Percentiles rank a stretch among this genome's conserved stretches.
phyloP scores from a whole-genome alignment of 495 filamentous ascomycete genomes.

The Durotheca rogersii region DNA sequence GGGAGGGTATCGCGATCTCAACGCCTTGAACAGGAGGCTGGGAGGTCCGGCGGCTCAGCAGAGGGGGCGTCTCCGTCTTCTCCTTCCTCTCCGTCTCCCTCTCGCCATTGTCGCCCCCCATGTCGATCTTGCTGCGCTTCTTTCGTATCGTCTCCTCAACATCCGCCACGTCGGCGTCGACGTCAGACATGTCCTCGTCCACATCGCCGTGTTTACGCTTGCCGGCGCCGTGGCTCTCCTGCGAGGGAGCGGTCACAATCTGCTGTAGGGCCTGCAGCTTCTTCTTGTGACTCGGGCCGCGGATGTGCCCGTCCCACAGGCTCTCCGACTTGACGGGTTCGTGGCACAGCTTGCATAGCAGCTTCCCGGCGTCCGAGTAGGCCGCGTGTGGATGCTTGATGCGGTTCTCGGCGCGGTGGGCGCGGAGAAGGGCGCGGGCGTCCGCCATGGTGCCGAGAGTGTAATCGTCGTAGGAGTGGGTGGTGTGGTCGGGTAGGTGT shows the following conservation, averaged over 20 bases:
- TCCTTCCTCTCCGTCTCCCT: conserved; percentile 9
- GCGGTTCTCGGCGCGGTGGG: conserved; percentile 74
- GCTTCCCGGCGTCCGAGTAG: conserved; percentile 60
- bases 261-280: conserved; percentile 32
- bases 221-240: conserved; percentile 14
- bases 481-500: too few relatives aligned
- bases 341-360: conserved; percentile 61
- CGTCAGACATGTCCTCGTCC: conserved; percentile 37
- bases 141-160: conserved; percentile 42
- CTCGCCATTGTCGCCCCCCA: conserved; percentile 7
- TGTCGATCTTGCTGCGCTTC: conserved; percentile 46
- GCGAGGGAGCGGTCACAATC: background rate
- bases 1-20: conserved; percentile 57
- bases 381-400: conserved; percentile 65
- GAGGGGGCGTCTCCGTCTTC: conserved; percentile 37
- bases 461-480: background rate
- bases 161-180: conserved; percentile 37
- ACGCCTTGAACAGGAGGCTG: conserved; percentile 46
- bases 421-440: conserved; percentile 77
- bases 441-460: conserved; percentile 64
- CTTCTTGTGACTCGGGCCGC: conserved; percentile 49
- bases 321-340: conserved; percentile 61
- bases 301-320: conserved; percentile 60
- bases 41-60: conserved; percentile 36
- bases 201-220: conserved; percentile 47